Evolutionary conservation across 495 filamentous ascomycete species (phyloP).

Genomic region (Lasiosphaeria miniovina): DNA sequence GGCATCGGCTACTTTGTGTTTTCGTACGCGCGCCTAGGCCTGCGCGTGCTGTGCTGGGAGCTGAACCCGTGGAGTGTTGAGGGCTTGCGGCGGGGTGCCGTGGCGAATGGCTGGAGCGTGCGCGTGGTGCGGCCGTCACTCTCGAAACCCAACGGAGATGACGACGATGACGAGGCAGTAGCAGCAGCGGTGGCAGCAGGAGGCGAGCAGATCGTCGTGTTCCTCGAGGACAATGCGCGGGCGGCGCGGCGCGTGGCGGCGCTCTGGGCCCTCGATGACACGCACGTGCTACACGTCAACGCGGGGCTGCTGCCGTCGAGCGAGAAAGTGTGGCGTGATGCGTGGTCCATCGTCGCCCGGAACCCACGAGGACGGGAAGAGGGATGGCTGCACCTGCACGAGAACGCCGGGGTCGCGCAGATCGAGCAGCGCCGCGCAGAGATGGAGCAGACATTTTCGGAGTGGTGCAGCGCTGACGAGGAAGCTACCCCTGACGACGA

Average conservation of each 20-base stretch:
- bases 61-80: constrained; percentile 86
- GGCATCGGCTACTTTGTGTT: constrained; percentile 94
- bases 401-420: constrained; percentile 68
- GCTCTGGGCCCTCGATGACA: constrained; percentile 18
- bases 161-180: too few species aligned
- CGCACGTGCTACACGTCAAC: constrained; percentile 65
- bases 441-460: constrained; percentile 40
- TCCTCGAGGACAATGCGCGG: constrained; percentile 64
- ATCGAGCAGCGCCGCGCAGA: constrained; percentile 55
- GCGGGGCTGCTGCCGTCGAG: constrained; percentile 76
- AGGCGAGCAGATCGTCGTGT: constrained; percentile 56
- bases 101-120: constrained; percentile 62
- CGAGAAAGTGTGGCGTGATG: constrained; percentile 58
- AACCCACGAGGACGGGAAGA: constrained; percentile 13
- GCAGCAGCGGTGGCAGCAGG: constrained; percentile 10
- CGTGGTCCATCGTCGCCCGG: constrained; percentile 46
- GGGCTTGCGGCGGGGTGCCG: constrained; percentile 68
- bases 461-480: constrained; percentile 20
- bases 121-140: constrained; percentile 39
- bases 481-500: neutral
- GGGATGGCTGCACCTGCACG: constrained; percentile 81
- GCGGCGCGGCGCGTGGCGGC: constrained; percentile 49
- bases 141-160: neutral
- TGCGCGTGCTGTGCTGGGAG: constrained; percentile 82
- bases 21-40: constrained; percentile 68